Conservation (phyloP, 148 eudicot genomes). For the Dianthus caryophyllus region DNA sequence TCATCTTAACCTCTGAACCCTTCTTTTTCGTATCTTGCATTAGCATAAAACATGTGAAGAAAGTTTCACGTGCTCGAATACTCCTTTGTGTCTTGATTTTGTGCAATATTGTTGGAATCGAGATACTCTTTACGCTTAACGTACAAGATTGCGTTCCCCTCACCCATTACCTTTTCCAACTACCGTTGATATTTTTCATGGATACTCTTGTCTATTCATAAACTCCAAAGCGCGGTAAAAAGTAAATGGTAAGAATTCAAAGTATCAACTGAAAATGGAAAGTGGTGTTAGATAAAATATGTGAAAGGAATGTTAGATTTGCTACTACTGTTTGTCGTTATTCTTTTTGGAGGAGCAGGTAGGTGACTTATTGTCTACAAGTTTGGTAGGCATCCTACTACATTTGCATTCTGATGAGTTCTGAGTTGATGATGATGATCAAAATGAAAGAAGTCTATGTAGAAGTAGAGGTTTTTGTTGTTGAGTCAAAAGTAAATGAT, state of each 20-base stretch:
- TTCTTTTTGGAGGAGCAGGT: not conserved
- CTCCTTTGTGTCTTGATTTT: not conserved
- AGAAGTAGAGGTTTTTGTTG: not conserved
- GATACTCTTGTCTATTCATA: no score
- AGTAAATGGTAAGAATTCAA: no score
- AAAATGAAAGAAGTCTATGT: not conserved
- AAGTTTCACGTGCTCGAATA: not conserved
- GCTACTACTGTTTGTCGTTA: not conserved
- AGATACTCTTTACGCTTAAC: no score
- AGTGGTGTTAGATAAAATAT: no score
- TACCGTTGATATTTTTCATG: no score
- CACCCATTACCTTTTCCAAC: no score
- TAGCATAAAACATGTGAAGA: not conserved
- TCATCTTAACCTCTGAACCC: constrained; percentile 1
- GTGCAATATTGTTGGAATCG: not conserved
- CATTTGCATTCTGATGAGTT: not conserved
- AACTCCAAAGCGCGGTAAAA: no score
- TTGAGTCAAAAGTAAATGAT: not conserved
- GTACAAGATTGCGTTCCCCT: no score
- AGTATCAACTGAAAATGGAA: no score
- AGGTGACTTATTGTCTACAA: not conserved
- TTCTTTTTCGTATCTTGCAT: not conserved
- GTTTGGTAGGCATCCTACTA: not conserved
- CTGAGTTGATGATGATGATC: not conserved
- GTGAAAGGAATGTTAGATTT: not conserved